Evolutionary conservation across 352 stramenopile genomes (phyloP).

Genomic region (Globisporangium apiculatum): DNA sequence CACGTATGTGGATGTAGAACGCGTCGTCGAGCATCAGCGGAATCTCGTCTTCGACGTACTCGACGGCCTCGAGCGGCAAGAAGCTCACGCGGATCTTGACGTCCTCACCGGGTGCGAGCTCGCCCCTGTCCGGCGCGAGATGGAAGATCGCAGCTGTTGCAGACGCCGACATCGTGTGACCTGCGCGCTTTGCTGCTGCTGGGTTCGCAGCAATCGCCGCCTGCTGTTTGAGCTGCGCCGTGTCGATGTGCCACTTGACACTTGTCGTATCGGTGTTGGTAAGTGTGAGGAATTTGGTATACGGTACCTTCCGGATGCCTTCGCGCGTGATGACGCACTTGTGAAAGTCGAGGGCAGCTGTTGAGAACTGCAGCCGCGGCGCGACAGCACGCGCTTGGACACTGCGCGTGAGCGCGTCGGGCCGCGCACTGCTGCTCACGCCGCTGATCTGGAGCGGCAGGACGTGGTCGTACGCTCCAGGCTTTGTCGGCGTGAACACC

Average conservation of each 20-base stretch:
- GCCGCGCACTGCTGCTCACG: constrained; percentile 17
- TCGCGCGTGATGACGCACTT: constrained; percentile 82
- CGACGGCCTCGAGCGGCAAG: constrained; percentile 58
- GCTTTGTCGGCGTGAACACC: constrained; percentile 50
- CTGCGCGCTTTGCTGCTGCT: constrained; percentile 21
- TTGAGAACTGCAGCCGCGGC: constrained; percentile 68
- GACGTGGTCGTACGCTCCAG: constrained; percentile 40
- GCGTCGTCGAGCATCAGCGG: constrained; percentile 61
- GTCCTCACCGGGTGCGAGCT: constrained; percentile 73
- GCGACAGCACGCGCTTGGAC: constrained; percentile 46
- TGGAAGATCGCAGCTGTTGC: constrained; percentile 57
- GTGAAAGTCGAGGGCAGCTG: constrained; percentile 73
- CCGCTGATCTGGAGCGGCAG: constrained; percentile 77
- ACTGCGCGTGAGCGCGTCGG: constrained; percentile 27
- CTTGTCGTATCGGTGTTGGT: constrained; percentile 60
- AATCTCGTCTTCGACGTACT: constrained; percentile 75
- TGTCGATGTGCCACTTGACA: constrained; percentile 81
- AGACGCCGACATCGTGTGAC: constrained; percentile 21
- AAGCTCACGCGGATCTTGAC: constrained; percentile 84
- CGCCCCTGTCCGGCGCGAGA: constrained; percentile 67
- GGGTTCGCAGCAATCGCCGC: constrained; percentile 10
- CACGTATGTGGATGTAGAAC: constrained; percentile 78
- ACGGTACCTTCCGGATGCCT: constrained; percentile 80
- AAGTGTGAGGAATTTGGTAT: constrained; percentile 70
- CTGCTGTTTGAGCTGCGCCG: constrained; percentile 23